These are phyloP conservation scores for Suhomyces yuchorum DNA, from an alignment of 1,139 yeast species.

Conservation along the genomic window DNA sequence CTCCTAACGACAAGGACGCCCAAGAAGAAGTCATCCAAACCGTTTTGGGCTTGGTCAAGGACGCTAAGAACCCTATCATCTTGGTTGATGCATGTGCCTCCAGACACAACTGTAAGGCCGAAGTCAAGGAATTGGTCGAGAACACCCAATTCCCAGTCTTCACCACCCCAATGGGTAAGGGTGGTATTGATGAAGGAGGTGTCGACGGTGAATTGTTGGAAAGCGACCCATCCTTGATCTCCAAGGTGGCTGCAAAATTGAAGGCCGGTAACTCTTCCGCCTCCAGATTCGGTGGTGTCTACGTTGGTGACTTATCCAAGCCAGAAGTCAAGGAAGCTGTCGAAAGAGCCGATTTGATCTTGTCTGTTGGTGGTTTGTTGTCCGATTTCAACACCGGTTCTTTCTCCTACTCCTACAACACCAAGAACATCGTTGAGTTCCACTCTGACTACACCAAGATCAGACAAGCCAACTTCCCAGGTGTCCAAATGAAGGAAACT, in stretches of 20 bases:
- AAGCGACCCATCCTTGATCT: constrained; percentile 30
- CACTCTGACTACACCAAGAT: constrained; percentile 87
- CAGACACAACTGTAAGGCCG: constrained; percentile 68
- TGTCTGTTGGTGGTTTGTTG: constrained; percentile 79
- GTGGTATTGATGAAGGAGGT: constrained; percentile 67
- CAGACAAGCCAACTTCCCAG: constrained; percentile 73
- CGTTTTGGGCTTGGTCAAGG: constrained; percentile 52
- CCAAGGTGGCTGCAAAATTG: constrained; percentile 29
- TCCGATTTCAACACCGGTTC: constrained; percentile 92
- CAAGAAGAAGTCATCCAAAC: constrained; percentile 71
- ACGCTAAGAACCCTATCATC: constrained; percentile 69
- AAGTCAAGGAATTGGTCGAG: constrained; percentile 64
- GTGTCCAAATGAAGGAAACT: constrained; percentile 75
- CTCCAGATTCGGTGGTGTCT: constrained; percentile 82
- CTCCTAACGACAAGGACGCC: constrained; percentile 67
- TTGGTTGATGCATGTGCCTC: constrained; percentile 87
- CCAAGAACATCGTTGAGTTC: constrained; percentile 81
- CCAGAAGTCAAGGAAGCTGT: constrained; percentile 78
- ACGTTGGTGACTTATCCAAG: constrained; percentile 76
- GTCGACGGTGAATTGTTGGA: constrained; percentile 31
- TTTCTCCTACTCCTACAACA: constrained; percentile 77
- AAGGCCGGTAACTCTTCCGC: constrained; percentile 38
- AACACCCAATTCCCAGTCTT: constrained; percentile 79
- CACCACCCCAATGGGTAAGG: constrained; percentile 92
- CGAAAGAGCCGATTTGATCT: constrained; percentile 73